These are phyloP conservation scores for Aspergillus caelatus DNA, from an alignment of 2,329 filamentous ascomycete species.

Conservation along the genomic window DNA sequence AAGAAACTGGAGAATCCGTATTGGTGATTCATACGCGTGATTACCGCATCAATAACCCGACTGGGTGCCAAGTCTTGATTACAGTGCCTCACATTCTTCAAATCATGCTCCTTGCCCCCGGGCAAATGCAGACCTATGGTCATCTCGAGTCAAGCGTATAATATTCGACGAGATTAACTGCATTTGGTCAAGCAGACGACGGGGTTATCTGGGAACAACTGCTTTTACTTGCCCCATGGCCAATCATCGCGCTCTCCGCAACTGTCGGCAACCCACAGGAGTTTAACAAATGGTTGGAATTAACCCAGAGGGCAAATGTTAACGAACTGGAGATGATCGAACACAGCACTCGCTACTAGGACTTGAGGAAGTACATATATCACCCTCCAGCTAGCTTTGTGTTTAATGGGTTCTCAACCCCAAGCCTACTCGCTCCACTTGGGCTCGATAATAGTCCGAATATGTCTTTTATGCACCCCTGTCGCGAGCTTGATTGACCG, in stretches of 20 bases:
- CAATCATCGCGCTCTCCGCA: slow-evolving; percentile 77
- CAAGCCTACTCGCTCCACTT: slow-evolving; percentile 29
- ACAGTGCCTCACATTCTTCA: slow-evolving; percentile 65
- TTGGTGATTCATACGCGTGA: slow-evolving; percentile 81
- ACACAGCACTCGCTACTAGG: slow-evolving; percentile 72
- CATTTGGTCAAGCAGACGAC: slow-evolving; percentile 75
- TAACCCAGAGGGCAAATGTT: slow-evolving; percentile 65
- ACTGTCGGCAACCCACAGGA: slow-evolving; percentile 75
- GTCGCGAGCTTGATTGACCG: slow-evolving; percentile 64
- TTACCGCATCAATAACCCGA: slow-evolving; percentile 72
- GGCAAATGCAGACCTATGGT: slow-evolving; percentile 68
- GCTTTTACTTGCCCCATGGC: slow-evolving; percentile 72
- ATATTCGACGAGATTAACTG: slow-evolving; percentile 84
- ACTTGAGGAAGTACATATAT: slow-evolving; percentile 75
- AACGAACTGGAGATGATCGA: slow-evolving; percentile 68
- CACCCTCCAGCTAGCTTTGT: slow-evolving; percentile 50
- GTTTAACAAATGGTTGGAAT: slow-evolving; percentile 69
- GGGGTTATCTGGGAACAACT: slow-evolving; percentile 79
- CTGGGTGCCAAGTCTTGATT: slow-evolving; percentile 68
- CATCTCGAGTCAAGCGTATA: slow-evolving; percentile 69
- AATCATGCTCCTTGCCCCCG: slow-evolving; percentile 73
- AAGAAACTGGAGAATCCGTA: slow-evolving; percentile 65
- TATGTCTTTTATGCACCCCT: slow-evolving; percentile 68
- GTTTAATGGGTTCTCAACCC: slow-evolving; percentile 56
- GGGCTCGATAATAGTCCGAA: slow-evolving; percentile 53